Conservation (phyloP, 495 filamentous ascomycete species). For the Lasiosphaeria miniovina region DNA sequence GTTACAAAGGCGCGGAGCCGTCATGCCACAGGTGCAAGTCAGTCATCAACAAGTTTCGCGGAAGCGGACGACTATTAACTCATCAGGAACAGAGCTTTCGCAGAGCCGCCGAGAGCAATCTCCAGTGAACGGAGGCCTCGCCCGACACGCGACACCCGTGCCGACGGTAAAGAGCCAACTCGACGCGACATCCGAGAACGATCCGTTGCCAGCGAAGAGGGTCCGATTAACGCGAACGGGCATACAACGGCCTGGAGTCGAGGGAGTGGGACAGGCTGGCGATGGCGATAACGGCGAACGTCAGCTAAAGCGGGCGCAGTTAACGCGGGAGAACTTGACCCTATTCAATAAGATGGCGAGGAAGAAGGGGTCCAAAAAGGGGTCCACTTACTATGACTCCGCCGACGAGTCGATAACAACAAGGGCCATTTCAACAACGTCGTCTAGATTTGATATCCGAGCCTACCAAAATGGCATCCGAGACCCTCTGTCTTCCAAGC, state of each 20-base stretch:
- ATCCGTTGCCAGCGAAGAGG: slow-evolving; percentile 15
- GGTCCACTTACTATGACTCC: too few species aligned
- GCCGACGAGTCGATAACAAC: too few species aligned
- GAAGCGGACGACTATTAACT: slow-evolving; percentile 11
- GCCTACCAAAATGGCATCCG: slow-evolving; percentile 23
- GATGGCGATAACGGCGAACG: neutral
- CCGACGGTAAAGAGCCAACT: slow-evolving; percentile 17
- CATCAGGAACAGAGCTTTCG: slow-evolving; percentile 15
- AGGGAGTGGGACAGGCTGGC: slow-evolving; percentile 18
- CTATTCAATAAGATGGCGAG: too few species aligned
- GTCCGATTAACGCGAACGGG: slow-evolving; percentile 19
- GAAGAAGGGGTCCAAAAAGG: too few species aligned
- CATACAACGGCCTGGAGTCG: slow-evolving; percentile 15
- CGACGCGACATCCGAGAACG: slow-evolving; percentile 16
- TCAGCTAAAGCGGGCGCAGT: neutral
- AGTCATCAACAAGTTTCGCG: slow-evolving; percentile 7
- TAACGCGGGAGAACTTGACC: too few species aligned
- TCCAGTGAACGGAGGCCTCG: slow-evolving; percentile 12
- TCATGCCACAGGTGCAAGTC: slow-evolving; percentile 11
- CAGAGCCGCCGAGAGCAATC: slow-evolving; percentile 1
- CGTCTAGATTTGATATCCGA: neutral
- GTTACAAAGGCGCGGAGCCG: slow-evolving; percentile 15
- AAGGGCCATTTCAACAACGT: too few species aligned
- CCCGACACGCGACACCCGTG: slow-evolving; percentile 15
- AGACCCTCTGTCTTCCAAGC: slow-evolving; percentile 19